Conservation (phyloP, 257 asterid species). For the Solanum infundibuliforme region DNA sequence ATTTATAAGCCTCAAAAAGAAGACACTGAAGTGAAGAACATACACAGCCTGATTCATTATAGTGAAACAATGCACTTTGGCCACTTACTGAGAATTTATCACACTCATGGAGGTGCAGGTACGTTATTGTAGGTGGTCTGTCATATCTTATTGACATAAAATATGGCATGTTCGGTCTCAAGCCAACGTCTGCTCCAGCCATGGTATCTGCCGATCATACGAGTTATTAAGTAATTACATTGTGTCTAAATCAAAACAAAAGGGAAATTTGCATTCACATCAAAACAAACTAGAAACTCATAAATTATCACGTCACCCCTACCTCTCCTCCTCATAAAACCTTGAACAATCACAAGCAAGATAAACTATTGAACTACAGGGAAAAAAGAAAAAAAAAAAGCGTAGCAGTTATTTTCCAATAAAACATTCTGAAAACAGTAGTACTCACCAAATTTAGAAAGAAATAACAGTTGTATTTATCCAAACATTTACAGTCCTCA, state of each 20-base stretch:
- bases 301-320: not conserved
- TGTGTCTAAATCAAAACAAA: not conserved
- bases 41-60: not conserved
- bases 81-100: conserved; percentile 64
- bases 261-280: not conserved
- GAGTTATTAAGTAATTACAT: not conserved
- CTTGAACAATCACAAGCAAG: not conserved
- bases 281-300: not conserved
- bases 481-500: not conserved
- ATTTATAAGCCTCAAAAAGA: not conserved
- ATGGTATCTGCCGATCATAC: not conserved
- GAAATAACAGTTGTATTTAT: not conserved
- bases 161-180: conserved; percentile 30
- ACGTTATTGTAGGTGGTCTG: conserved; percentile 45
- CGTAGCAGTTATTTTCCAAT: not conserved
- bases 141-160: conserved; percentile 24
- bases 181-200: conserved; percentile 1
- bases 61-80: not conserved
- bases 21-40: not conserved
- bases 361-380: not conserved
- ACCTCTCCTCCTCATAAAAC: not conserved
- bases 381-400: too few species aligned
- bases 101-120: conserved; percentile 55
- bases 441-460: not conserved
- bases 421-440: not conserved